Base-by-base conservation (phyloP, 2,329 filamentous ascomycete species). In the Phialophora expanda region DNA sequence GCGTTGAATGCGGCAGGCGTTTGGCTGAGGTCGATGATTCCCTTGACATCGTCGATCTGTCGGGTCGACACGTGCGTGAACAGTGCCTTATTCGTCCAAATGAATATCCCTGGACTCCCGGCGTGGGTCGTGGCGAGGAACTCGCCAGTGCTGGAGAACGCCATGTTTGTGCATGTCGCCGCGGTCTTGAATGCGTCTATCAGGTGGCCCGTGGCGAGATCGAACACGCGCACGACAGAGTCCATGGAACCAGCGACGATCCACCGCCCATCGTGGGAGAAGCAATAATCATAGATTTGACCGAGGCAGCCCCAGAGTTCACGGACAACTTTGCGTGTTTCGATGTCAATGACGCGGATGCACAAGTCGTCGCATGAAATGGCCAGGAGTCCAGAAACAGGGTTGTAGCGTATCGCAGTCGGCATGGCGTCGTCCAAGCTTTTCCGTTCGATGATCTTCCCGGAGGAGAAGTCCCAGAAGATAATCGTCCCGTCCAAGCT, bases 381-480 rank as follows among this genome's bases (percentile, higher is more conserved):
- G 1, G 93, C 94, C 61, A 97, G 86, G 11, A 99, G 83, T 73
- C 97, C 93, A 73, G 89, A 97, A 2, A 88, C 86, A 3, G 89
- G 83, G 74, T 96, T 93, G 75, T 96, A 95, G 64, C 89, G 88
- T 72, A 94, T 88, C 17, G 86, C 88, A 0, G 87, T 91, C 60
- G 96, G 89, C 54, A 88, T 86, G 4, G 89, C 88, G 85, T 91
- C 91, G 53, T 89, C 87, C 90, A 93, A 96, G 76, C 93, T 88
- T 59, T 98, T 87, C 74, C 97, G 89, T 68, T 94, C 86, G 11
- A 91, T 75, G 2, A 98, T 83, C 53, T 87, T 85, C 7, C 94
- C 95, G 0, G 90, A 92, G n/a, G 88, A 78, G 69, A 99, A 96
- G 70, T 96, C 91, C 96, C 96, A 99, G 76, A 99, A 98, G 81